These are phyloP conservation scores for Termitomyces sp. DNA, from an alignment of 768 basidiomycete species.

Conservation along the genomic window DNA sequence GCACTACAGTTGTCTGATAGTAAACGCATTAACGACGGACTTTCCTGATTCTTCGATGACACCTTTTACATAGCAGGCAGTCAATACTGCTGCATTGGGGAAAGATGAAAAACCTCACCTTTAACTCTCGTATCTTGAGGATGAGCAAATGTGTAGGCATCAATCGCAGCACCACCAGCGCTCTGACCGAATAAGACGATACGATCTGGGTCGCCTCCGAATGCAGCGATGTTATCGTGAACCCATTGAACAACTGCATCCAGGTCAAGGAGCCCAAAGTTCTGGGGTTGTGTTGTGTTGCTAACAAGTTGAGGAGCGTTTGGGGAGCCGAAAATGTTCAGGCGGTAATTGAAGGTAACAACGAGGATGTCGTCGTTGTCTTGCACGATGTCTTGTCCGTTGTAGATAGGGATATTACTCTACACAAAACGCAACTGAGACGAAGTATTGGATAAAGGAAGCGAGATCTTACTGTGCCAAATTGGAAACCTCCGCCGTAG, in stretches of 20 bases:
- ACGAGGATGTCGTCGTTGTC: slow-evolving; percentile 33
- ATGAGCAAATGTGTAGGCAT: slow-evolving; percentile 32
- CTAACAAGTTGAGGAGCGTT: slow-evolving; percentile 33
- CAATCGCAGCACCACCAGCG: slow-evolving; percentile 31
- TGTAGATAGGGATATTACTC: slow-evolving; percentile 28
- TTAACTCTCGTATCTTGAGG: slow-evolving; percentile 26
- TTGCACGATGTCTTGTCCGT: slow-evolving; percentile 29
- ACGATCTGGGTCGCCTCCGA: slow-evolving; percentile 38
- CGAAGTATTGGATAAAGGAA: neutral
- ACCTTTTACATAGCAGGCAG: slow-evolving; percentile 11
- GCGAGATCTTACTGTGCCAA: slow-evolving; percentile 27
- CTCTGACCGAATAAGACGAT: slow-evolving; percentile 35
- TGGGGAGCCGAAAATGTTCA: slow-evolving; percentile 37
- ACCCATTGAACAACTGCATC: slow-evolving; percentile 47
- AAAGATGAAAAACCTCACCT: neutral
- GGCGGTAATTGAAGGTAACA: slow-evolving; percentile 36
- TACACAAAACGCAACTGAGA: slow-evolving; percentile 5
- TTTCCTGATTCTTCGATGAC: slow-evolving; percentile 35
- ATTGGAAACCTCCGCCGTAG: slow-evolving; percentile 36
- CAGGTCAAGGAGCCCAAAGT: slow-evolving; percentile 36
- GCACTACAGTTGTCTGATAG: neutral
- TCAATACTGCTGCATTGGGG: neutral
- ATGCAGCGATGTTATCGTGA: slow-evolving; percentile 42
- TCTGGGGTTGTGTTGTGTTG: slow-evolving; percentile 22
- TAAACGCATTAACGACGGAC: slow-evolving; percentile 11